Conservation (phyloP, 768 basidiomycete genomes). For the Leccinum barrowsii region DNA sequence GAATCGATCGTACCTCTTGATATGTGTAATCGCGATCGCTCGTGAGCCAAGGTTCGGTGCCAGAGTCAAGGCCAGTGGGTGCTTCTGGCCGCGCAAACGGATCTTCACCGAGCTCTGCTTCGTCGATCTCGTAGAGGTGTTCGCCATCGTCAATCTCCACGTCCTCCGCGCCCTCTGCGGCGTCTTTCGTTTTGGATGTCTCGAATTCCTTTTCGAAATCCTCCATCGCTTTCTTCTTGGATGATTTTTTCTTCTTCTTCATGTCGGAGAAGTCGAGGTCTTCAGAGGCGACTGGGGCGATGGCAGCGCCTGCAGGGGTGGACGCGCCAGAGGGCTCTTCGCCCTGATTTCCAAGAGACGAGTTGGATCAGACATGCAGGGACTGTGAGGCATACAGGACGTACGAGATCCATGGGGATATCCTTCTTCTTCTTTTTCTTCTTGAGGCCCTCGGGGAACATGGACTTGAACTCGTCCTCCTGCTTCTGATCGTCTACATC, state of each 20-base stretch:
- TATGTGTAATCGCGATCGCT: constrained; percentile 97
- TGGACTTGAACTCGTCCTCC: constrained; percentile 74
- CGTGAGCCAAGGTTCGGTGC: constrained; percentile 85
- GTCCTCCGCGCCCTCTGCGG: constrained; percentile 56
- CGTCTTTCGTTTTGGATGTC: constrained; percentile 62
- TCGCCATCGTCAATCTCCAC: constrained; percentile 58
- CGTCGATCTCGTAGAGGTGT: constrained; percentile 67
- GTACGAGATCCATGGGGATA: constrained; percentile 76
- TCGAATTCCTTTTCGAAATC: constrained; percentile 93
- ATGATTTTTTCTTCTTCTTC: constrained; percentile 93
- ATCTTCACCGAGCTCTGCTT: constrained; percentile 85
- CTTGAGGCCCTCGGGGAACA: constrained; percentile 81
- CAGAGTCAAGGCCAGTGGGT: constrained; percentile 63
- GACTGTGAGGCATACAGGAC: constrained; percentile 23
- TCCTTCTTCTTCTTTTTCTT: constrained; percentile 95
- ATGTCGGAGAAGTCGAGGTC: constrained; percentile 94
- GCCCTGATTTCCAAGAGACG: constrained; percentile 37
- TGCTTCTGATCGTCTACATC: constrained; percentile 47
- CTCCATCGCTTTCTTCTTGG: constrained; percentile 89
- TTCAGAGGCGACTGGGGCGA: constrained; percentile 52
- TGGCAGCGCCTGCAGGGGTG: constrained; percentile 41
- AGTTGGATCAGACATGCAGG: neutral
- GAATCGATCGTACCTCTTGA: constrained; percentile 61
- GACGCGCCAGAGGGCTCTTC: constrained; percentile 64
- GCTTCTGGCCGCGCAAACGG: constrained; percentile 65